Evolutionary conservation across 441 rosid genomes (phyloP), one percentile per base, ranked within the genome.

Genomic region (Erodium texanum): DNA sequence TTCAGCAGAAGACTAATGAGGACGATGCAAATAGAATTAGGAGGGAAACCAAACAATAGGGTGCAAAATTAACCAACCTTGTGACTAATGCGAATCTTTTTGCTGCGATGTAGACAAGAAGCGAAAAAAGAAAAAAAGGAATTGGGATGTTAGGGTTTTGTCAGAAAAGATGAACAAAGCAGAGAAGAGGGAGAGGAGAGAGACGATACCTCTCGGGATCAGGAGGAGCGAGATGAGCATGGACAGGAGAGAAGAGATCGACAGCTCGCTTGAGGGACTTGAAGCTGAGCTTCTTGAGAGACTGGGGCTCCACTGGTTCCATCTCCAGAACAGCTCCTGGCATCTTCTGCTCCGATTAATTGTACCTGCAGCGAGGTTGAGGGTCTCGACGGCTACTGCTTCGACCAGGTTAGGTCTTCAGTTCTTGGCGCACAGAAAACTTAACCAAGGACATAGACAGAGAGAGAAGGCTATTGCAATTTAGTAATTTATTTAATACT

Each of bases 271-370:
- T 92, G 1, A 88, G 79, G 27, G 98, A 89, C 80, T 88, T 94
- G 65, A 88, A 75, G 71, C 96, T 85, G 11, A 94, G 90, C 83
- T 92, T 94, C 85, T 94, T 94, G 68, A 89, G 74, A 1, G 99
- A 94, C 77, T 88, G 97, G 20, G 93, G 93, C 78, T 92, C 99
- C 27, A 92, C 89, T 15, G 90, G 87, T 78, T 92, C 98, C 83
- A 89, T 79, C 81, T 87, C 96, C 74, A 77, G 32, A 27, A 84
- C 89, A 24, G 84, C 80, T 91, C 87, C 90, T 70, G 48, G 14
- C 48, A 9, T 34, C 10, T 41, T 12, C 2, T 41, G 48, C 48
- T 41, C 48, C 7, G 38, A 34, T 34, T n/a, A n/a, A n/a, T n/a
- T 29, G 3, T 29, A 29, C 34, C 0, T 7, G 6, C 34, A 5